Conservation (phyloP, 2,329 filamentous ascomycete species). For the Sarocladium kiliense region DNA sequence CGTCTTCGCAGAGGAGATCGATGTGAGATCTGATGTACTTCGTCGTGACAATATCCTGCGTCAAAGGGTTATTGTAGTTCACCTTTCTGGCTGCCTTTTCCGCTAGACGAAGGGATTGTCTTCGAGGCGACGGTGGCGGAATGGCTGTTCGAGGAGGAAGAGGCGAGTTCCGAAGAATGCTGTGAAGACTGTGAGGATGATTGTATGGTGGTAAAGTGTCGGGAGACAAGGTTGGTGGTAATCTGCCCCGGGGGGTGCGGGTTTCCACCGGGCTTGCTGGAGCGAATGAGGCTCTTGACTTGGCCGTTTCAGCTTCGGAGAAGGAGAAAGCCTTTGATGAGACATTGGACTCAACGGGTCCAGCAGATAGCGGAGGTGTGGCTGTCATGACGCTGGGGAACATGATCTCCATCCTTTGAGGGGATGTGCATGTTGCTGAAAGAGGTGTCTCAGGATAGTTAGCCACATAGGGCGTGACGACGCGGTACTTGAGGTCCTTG, state of each 20-base stretch:
- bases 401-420: slow-evolving; percentile 37
- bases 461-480: slow-evolving; percentile 39
- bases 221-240: slow-evolving; percentile 17
- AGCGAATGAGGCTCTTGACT: neutral
- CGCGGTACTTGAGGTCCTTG: slow-evolving; percentile 25
- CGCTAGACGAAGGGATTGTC: slow-evolving; percentile 48
- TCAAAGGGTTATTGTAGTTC: slow-evolving; percentile 57
- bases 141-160: slow-evolving; percentile 47
- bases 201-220: slow-evolving; percentile 43
- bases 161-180: slow-evolving; percentile 63
- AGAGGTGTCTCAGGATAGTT: slow-evolving; percentile 49
- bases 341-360: neutral
- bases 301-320: neutral
- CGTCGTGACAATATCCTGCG: slow-evolving; percentile 59
- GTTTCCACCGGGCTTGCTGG: slow-evolving; percentile 1
- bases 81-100: slow-evolving; percentile 52
- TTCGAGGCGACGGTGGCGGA: slow-evolving; percentile 47
- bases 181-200: slow-evolving; percentile 53
- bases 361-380: slow-evolving; percentile 52
- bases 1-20: slow-evolving; percentile 55
- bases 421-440: slow-evolving; percentile 40
- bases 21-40: slow-evolving; percentile 59
- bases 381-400: slow-evolving; percentile 54
- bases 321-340: slow-evolving; percentile 4
- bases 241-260: neutral